Percentiles rank a stretch among this genome's conserved stretches.
phyloP scores from a whole-genome alignment of 1,284 basidiomycete genomes.

The Heterobasidion parviporum region DNA sequence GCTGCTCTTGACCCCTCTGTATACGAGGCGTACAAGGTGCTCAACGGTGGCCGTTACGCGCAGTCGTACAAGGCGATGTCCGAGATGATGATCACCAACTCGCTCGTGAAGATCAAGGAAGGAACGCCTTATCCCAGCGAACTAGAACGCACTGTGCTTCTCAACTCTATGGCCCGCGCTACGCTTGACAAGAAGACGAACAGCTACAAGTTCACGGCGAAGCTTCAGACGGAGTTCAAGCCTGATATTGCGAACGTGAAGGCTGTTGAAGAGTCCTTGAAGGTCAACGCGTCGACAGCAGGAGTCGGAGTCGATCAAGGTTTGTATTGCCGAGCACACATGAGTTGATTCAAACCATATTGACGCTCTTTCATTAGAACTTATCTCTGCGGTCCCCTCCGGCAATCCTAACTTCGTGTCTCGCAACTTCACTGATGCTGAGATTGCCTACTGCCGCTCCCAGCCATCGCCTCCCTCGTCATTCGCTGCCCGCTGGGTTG shows the following conservation, averaged over 20 bases:
- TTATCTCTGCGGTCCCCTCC: slow-evolving; percentile 89
- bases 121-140: slow-evolving; percentile 86
- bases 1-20: slow-evolving; percentile 69
- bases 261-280: slow-evolving; percentile 48
- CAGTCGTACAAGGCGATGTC: slow-evolving; percentile 90
- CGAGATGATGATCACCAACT: slow-evolving; percentile 90
- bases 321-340: slow-evolving; percentile 21
- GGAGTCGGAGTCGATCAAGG: slow-evolving; percentile 88
- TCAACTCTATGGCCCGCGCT: slow-evolving; percentile 91
- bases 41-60: slow-evolving; percentile 64
- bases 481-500: slow-evolving; percentile 94
- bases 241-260: slow-evolving; percentile 63
- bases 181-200: slow-evolving; percentile 78
- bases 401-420: slow-evolving; percentile 84
- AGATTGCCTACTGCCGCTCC: slow-evolving; percentile 81
- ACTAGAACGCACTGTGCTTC: slow-evolving; percentile 80
- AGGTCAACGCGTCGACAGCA: slow-evolving; percentile 35
- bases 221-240: slow-evolving; percentile 46
- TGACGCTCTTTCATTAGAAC: slow-evolving; percentile 39
- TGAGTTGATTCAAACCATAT: not conserved
- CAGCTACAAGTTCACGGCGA: slow-evolving; percentile 72
- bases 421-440: slow-evolving; percentile 90
- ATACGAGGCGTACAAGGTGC: slow-evolving; percentile 71
- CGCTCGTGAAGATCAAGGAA: slow-evolving; percentile 94
- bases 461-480: slow-evolving; percentile 87